Base-by-base conservation (phyloP, 73 alveolate genomes). In the Paramecium caudatum region DNA sequence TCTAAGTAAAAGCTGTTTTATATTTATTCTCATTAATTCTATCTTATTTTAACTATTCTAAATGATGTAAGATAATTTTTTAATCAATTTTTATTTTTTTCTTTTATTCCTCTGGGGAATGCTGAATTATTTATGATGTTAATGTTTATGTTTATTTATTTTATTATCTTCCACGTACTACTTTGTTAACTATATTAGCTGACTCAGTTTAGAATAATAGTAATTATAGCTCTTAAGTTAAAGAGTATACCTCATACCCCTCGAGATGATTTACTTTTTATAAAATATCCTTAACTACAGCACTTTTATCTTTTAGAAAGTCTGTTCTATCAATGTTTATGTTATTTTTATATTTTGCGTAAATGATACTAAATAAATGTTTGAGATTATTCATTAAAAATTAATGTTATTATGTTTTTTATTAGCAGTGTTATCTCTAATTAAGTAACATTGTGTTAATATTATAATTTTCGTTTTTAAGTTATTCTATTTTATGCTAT, bases 101-200 rank as follows among this genome's bases (percentile, higher is more conserved):
- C 30, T 21, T 55, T 23, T 5, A 19, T 25, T 55, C 80, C n/a
- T 55, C 80, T 23, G 10, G n/a, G n/a, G n/a, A n/a, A n/a, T n/a
- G n/a, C n/a, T n/a, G n/a, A n/a, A n/a, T n/a, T n/a, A n/a, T n/a
- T n/a, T n/a, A n/a, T n/a, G n/a, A n/a, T n/a, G n/a, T n/a, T n/a
- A 23, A 10, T 8, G 80, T 55, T 55, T 55, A 23, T 27, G 80
- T 55, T 23, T 55, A 55, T 55, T 55, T 55, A 55, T 55, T 55
- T 3, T 27, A 10, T 55, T 21, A 27, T 23, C 80, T 43, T 23
- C 80, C 30, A 1, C 7, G n/a, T 55, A 5, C 10, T 10, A 55
- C 30, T 23, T 55, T 27, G 30, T 55, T 23, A 5, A 55, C 80
- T 2, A 15, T 43, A 27, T 55, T 55, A 0, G 30, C 45, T 9